Evolutionary conservation across 1,139 yeast species (phyloP).

Genomic region (Sugiyamaella pinicola): DNA sequence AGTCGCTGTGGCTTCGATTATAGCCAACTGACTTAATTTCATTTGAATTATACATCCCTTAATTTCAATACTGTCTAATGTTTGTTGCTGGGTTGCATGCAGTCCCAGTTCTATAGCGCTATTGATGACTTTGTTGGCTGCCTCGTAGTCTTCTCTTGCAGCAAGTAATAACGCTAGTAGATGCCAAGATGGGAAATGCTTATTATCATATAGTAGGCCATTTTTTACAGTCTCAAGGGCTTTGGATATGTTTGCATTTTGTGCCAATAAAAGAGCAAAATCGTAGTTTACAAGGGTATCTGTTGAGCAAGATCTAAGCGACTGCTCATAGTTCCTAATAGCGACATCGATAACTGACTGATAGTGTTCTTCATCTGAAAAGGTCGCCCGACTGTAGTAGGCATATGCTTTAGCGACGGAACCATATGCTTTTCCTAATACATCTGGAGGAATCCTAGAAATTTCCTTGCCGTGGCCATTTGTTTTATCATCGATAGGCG

Average conservation of each 20-base stretch:
- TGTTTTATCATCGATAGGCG: neutral
- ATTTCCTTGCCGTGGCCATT: neutral
- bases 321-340: conserved; percentile 31
- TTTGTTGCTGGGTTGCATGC: conserved; percentile 17
- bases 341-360: conserved; percentile 32
- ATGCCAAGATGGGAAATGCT: conserved; percentile 54
- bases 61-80: conserved; percentile 38
- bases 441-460: conserved; percentile 15
- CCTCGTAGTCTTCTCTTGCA: conserved; percentile 52
- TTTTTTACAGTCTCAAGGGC: conserved; percentile 42
- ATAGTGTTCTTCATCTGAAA: conserved; percentile 29
- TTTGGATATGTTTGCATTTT: conserved; percentile 30
- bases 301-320: conserved; percentile 29
- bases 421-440: conserved; percentile 30
- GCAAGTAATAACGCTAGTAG: conserved; percentile 55
- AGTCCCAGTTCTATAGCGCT: conserved; percentile 42
- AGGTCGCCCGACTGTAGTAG: conserved; percentile 30
- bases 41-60: conserved; percentile 66
- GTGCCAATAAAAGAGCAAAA: conserved; percentile 39
- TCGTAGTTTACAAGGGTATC: conserved; percentile 33
- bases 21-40: conserved; percentile 73
- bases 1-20: conserved; percentile 67
- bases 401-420: conserved; percentile 36
- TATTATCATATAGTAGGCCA: conserved; percentile 46
- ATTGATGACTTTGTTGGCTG: conserved; percentile 49